These are phyloP conservation scores for Fusarium euwallaceae DNA, from an alignment of 2,329 filamentous ascomycete genomes.

Conservation along the genomic window DNA sequence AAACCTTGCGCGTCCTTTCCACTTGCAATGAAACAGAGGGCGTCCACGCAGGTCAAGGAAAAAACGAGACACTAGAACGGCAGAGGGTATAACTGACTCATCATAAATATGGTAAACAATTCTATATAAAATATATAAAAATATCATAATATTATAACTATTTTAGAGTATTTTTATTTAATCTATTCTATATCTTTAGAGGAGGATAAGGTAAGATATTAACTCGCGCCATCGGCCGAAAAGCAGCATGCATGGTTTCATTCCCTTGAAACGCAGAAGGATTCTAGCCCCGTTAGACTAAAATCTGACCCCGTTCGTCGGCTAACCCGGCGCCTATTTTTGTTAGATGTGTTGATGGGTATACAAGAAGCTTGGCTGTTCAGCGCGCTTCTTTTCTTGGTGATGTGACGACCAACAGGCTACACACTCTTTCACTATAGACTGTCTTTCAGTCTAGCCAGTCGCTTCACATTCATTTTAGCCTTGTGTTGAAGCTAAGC, in stretches of 20 bases:
- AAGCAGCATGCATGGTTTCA: neutral
- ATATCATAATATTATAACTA: too few relatives aligned
- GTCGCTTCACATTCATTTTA: conserved; percentile 13
- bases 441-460: conserved; percentile 4
- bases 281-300: neutral
- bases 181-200: too few relatives aligned
- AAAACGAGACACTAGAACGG: too few relatives aligned
- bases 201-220: too few relatives aligned
- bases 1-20: neutral
- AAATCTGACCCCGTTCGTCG: neutral
- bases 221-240: too few relatives aligned
- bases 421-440: neutral
- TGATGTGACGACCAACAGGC: neutral
- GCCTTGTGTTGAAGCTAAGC: neutral
- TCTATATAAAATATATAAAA: too few relatives aligned
- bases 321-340: neutral
- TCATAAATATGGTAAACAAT: too few relatives aligned
- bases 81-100: too few relatives aligned
- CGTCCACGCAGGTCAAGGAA: too few relatives aligned
- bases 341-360: neutral
- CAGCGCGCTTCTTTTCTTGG: neutral
- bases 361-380: neutral
- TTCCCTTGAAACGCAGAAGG: conserved; percentile 11
- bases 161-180: too few relatives aligned
- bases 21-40: neutral